Base-by-base conservation (phyloP, 1,139 yeast species). In the Candida dubliniensis region DNA sequence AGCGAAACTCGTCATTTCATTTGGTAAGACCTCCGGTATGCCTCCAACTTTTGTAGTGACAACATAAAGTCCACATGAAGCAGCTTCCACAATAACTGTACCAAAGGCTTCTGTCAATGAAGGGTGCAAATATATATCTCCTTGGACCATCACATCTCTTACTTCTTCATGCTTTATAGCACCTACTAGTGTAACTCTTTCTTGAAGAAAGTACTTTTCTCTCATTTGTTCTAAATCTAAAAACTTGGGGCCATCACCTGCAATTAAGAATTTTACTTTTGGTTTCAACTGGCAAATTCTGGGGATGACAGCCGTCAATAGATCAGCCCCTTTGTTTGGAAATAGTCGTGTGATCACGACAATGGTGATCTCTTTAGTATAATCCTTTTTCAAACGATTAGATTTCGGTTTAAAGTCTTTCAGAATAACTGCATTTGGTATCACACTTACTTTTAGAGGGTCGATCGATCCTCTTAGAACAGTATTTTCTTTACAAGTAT, bases 41-140 rank as follows among this genome's bases (percentile, higher is more conserved):
- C 99, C 99, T 1, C 99, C 99, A 0, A 95, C 99, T 49, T 84
- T 83, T 0, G 99, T 95, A 0, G 98, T 91, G 0, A 95, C 99
- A 2, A 95, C 96, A 30, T 88, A 75, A 32, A 95, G 65, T 0
- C 98, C 98, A 69, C 99, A 93, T 0, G 96, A 87, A 0, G 98
- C 99, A 0, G 99, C 99, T 60, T 95, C 99, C 0, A 95, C 96
- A 18, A 95, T 70, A 0, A 90, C 99, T 0, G 99, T 93, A 1
- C 99, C 99, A 67, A 95, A 95, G 0, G 99, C 99, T 61, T 95
- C 99, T 0, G 99, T 95, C 31, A 95, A 70, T 1, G 96, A 85
- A 0, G 99, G 93, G 63, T 95, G 99, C 38, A 95, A 66, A 61
- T 91, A 95, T 11, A 95, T 93, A 57, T 95, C 96, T 10, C 99